phyloP scores from a whole-genome alignment of 2,329 filamentous ascomycete species.

The Blastomyces emzantsi region DNA sequence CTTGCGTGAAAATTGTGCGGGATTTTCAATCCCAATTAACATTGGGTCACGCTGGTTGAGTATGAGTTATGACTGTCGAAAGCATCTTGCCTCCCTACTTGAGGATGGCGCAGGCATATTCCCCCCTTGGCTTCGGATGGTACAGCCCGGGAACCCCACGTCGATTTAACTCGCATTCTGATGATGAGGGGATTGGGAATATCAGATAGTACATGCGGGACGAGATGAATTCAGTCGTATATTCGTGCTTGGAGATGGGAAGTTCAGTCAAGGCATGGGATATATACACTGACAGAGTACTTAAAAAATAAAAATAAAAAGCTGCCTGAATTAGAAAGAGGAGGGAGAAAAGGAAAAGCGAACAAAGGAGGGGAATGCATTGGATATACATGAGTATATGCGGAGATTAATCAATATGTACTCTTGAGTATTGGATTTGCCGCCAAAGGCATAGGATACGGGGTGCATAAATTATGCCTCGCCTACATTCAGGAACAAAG shows the following conservation, averaged over 20 bases:
- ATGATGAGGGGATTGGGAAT: not conserved
- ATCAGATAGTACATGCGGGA: not conserved
- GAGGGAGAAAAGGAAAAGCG: not conserved
- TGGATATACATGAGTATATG: not conserved
- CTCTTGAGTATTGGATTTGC: not conserved
- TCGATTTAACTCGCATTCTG: not conserved
- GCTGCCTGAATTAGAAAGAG: not conserved
- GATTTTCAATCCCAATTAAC: not conserved
- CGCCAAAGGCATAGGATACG: not conserved
- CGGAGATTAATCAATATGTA: not conserved
- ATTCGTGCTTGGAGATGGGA: not conserved
- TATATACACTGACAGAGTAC: not conserved
- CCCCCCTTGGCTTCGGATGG: not conserved
- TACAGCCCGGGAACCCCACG: not conserved
- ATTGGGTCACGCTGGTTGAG: not conserved
- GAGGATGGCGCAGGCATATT: not conserved
- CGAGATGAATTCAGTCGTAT: not conserved
- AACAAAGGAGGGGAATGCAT: not conserved
- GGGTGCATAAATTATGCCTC: not conserved
- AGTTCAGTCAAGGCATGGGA: not conserved
- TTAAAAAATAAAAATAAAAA: not conserved
- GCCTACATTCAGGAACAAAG: not conserved
- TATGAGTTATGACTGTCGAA: not conserved
- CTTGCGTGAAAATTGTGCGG: not conserved
- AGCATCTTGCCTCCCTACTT: not conserved